phyloP scores from a whole-genome alignment of 495 filamentous ascomycete genomes.

The Penicillium arizonense region DNA sequence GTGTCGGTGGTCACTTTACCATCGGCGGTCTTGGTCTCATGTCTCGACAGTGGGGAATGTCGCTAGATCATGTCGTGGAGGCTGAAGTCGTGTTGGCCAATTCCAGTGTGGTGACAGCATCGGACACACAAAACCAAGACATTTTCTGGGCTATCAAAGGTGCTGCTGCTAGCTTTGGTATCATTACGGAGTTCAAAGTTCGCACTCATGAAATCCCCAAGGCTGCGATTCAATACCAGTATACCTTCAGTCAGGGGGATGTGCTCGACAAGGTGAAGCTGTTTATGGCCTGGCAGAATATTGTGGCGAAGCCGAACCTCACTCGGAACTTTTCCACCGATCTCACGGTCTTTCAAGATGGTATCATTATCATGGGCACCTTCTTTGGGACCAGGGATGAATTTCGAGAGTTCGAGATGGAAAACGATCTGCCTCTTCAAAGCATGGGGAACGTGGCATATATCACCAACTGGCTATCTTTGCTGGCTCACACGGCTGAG shows the following conservation, averaged over 20 bases:
- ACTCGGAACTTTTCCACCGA: conserved; percentile 51
- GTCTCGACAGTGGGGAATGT: conserved; percentile 62
- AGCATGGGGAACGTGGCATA: conserved; percentile 30
- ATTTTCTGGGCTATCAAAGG: conserved; percentile 56
- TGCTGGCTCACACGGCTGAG: conserved; percentile 47
- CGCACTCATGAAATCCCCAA: conserved; percentile 37
- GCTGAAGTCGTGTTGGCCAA: conserved; percentile 65
- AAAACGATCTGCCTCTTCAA: conserved; percentile 24
- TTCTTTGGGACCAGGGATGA: conserved; percentile 42
- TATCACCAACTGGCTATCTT: conserved; percentile 52
- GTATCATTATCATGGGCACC: conserved; percentile 34
- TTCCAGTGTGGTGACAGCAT: conserved; percentile 43
- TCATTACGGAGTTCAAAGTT: conserved; percentile 49
- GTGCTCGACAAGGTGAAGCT: conserved; percentile 24
- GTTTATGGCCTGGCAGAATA: conserved; percentile 40
- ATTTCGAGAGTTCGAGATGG: conserved; percentile 31
- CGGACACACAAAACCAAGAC: conserved; percentile 38
- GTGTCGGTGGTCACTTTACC: conserved; percentile 70
- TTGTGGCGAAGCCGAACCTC: conserved; percentile 41
- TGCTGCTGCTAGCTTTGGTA: conserved; percentile 42
- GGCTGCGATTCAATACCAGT: conserved; percentile 34
- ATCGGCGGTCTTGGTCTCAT: conserved; percentile 66
- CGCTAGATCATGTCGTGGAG: conserved; percentile 61
- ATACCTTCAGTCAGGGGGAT: conserved; percentile 36
- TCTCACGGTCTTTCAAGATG: conserved; percentile 26